phyloP scores from a whole-genome alignment of 2,329 filamentous ascomycete genomes.

The Penicillium corylophilum region DNA sequence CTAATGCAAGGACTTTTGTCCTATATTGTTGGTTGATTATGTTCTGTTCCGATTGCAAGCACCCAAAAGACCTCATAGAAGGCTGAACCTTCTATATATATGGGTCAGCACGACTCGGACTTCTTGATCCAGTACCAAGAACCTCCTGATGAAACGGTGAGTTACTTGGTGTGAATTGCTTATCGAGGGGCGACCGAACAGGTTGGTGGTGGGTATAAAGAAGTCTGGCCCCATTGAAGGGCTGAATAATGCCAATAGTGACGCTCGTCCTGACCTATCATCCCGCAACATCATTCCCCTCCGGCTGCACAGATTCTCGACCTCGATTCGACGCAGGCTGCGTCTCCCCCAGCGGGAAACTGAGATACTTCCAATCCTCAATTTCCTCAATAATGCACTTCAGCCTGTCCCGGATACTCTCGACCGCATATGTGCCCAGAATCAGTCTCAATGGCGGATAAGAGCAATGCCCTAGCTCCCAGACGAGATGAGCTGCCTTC shows the following conservation, averaged over 20 bases:
- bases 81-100: background rate
- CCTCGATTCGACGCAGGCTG: constrained; percentile 15
- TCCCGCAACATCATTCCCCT: constrained; percentile 9
- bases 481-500: constrained; percentile 88
- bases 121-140: background rate
- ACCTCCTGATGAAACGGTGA: background rate
- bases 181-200: background rate
- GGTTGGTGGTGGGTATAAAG: background rate
- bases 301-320: constrained; percentile 2
- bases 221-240: background rate
- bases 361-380: constrained; percentile 87
- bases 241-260: background rate
- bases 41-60: background rate
- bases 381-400: constrained; percentile 91
- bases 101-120: background rate
- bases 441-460: constrained; percentile 84
- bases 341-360: constrained; percentile 56
- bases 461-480: constrained; percentile 92
- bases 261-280: background rate
- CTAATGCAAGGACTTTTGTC: background rate
- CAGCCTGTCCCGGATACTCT: constrained; percentile 87
- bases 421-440: constrained; percentile 91
- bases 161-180: background rate
- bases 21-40: background rate
- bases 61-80: background rate